A percentile compares a stretch with the other conserved stretches of the same genome.
phyloP scores from a whole-genome alignment of 148 eudicot genomes.

The Camellia granthamiana region DNA sequence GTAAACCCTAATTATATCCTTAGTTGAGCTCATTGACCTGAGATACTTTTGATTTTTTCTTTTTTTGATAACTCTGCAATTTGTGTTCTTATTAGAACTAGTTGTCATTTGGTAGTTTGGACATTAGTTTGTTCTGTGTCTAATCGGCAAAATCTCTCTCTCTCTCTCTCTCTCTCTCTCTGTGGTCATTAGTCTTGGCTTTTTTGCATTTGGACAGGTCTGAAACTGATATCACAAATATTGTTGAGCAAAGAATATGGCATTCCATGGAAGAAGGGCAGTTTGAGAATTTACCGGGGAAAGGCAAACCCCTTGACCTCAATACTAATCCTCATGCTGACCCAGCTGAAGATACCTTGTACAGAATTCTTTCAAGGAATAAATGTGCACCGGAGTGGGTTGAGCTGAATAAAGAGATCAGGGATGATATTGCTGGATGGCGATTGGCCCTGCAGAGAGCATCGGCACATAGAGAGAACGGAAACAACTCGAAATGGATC shows the following conservation, averaged over 20 bases:
- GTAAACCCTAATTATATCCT: not conserved
- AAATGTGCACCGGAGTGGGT: constrained; percentile 93
- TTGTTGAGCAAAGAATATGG: constrained; percentile 88
- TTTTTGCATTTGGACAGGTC: constrained; percentile 43
- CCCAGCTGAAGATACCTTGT: constrained; percentile 86
- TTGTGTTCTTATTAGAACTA: not conserved
- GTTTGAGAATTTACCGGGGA: constrained; percentile 83
- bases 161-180: constrained; percentile 1
- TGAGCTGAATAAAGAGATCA: constrained; percentile 81
- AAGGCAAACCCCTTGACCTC: constrained; percentile 81
- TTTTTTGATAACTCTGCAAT: not conserved
- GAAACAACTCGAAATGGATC: constrained; percentile 51
- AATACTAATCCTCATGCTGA: constrained; percentile 74
- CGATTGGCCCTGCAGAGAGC: constrained; percentile 59
- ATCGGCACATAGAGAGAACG: constrained; percentile 32
- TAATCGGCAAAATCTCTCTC: not conserved
- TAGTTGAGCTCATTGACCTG: not conserved
- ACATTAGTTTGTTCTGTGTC: not conserved
- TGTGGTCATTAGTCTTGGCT: not conserved
- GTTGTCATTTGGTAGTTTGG: not conserved
- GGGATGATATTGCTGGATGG: constrained; percentile 56
- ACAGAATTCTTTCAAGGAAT: constrained; percentile 74
- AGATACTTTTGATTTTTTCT: not conserved
- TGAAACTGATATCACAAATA: constrained; percentile 71
- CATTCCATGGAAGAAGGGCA: constrained; percentile 93